Conservation (phyloP, 805 yeast species). For the Saccharomycopsis capsularis region DNA sequence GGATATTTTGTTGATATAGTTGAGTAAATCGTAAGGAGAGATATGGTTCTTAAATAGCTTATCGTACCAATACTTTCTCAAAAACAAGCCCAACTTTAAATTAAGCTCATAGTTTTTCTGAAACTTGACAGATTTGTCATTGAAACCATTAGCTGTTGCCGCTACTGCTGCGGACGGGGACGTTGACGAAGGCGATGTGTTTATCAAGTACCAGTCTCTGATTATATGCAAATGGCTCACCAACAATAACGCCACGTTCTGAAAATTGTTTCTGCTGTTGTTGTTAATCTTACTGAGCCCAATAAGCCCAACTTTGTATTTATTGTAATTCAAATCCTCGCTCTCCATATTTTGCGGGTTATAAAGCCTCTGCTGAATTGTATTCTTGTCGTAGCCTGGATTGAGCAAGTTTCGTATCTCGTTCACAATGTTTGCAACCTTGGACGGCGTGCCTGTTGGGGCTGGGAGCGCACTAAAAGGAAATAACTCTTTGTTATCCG, state of each 20-base stretch:
- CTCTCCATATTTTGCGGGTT: background rate
- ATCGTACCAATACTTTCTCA: slow-evolving; percentile 60
- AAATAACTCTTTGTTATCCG: slow-evolving; percentile 47
- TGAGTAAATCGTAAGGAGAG: slow-evolving; percentile 61
- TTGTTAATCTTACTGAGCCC: slow-evolving; percentile 45
- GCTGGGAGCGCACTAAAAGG: background rate
- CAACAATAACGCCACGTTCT: slow-evolving; percentile 48
- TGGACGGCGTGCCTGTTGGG: too few relatives aligned
- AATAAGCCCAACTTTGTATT: slow-evolving; percentile 56
- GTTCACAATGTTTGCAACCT: slow-evolving; percentile 28
- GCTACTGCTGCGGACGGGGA: background rate
- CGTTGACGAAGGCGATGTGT: background rate
- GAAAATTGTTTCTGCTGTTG: slow-evolving; percentile 22
- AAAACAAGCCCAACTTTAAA: slow-evolving; percentile 37
- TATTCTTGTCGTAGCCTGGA: slow-evolving; percentile 38
- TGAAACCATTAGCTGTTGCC: too few relatives aligned
- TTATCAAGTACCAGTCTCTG: slow-evolving; percentile 38
- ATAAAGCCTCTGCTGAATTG: background rate
- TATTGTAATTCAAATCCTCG: slow-evolving; percentile 38
- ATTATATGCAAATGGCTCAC: slow-evolving; percentile 47
- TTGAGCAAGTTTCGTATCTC: slow-evolving; percentile 47
- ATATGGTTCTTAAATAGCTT: slow-evolving; percentile 52
- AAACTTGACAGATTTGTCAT: slow-evolving; percentile 2
- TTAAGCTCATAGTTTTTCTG: slow-evolving; percentile 32
- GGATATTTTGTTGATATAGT: slow-evolving; percentile 38